Base-by-base conservation (phyloP, 345 rosid species). In the Crucihimalaya himalaica region DNA sequence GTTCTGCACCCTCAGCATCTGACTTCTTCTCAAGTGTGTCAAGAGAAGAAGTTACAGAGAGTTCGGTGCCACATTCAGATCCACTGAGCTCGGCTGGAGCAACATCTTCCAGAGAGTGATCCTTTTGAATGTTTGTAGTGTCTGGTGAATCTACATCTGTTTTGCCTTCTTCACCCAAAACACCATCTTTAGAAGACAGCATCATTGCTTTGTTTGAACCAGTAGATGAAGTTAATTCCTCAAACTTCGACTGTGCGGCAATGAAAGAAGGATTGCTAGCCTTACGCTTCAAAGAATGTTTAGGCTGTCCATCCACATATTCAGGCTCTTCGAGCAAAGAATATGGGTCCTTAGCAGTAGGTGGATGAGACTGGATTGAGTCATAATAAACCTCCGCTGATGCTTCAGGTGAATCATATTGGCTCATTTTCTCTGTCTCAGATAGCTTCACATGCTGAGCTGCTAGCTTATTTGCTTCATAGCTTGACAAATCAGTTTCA, bases 61-160 rank as follows among this genome's bases (percentile, higher is more conserved):
- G 93, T 72, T 92, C 97, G 3, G 97, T 87, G 64, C 96, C 93
- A 68, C 98, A 87, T 71, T 94, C 98, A 61, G 98, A 93, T 34
- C 84, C 88, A 75, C 82, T 82, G 48, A 75, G 66, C 62, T 80
- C 89, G 45, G 48, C 81, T 80, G 72, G 77, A 19, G 71, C 20
- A 62, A 70, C 67, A 69, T 76, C 79, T 78, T 83, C 97, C 48
- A 71, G 51, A 13, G 71, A 6, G 35, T 28, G 70, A 48, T 84
- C 82, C 65, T 69, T 81, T 53, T 66, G 68, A 47, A 69, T 77
- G 32, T 29, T 40, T 16, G 43, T 55, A 50, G 70, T 34, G 31
- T 83, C 81, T 6, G 83, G 76, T 4, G 81, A 78, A 48, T 73
- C 57, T 13, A 73, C 42, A 18, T 82, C 83, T 25, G 20, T 21